phyloP scores from a whole-genome alignment of 495 filamentous ascomycete species.

The Amphirosellinia nigrospora region DNA sequence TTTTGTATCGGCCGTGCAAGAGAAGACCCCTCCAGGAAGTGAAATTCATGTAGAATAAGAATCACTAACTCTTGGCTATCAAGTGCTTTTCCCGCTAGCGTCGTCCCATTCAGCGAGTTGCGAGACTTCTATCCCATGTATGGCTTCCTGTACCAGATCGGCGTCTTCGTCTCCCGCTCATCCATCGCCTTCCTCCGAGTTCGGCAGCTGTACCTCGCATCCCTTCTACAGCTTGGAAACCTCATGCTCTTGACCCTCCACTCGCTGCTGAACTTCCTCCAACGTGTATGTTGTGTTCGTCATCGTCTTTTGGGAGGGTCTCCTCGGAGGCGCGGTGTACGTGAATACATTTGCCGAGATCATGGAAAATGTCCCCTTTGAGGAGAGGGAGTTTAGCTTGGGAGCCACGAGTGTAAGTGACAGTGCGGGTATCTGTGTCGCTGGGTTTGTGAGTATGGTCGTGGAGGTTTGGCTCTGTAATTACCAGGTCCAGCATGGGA shows the following conservation, averaged over 20 bases:
- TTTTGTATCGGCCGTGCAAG: background rate
- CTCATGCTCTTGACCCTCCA: slow-evolving; percentile 76
- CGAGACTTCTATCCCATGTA: slow-evolving; percentile 92
- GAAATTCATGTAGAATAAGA: background rate
- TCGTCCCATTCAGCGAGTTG: slow-evolving; percentile 79
- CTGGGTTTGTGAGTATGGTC: slow-evolving; percentile 83
- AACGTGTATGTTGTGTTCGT: slow-evolving; percentile 81
- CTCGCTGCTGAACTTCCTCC: slow-evolving; percentile 77
- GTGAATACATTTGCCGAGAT: slow-evolving; percentile 94
- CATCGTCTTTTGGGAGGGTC: slow-evolving; percentile 93
- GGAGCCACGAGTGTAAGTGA: slow-evolving; percentile 92
- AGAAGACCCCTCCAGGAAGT: background rate
- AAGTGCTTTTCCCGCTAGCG: slow-evolving; percentile 78
- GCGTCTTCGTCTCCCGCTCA: slow-evolving; percentile 92
- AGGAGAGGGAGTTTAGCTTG: slow-evolving; percentile 88
- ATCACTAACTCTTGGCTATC: slow-evolving; percentile 48
- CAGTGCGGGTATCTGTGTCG: slow-evolving; percentile 87
- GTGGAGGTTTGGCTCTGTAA: slow-evolving; percentile 82
- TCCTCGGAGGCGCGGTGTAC: slow-evolving; percentile 89
- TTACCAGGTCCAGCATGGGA: slow-evolving; percentile 78
- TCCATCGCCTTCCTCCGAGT: slow-evolving; percentile 86
- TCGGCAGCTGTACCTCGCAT: slow-evolving; percentile 79
- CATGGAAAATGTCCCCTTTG: slow-evolving; percentile 72
- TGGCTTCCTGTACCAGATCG: slow-evolving; percentile 88
- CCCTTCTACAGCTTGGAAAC: slow-evolving; percentile 83